These are phyloP conservation scores for Balansia obtecta DNA, from an alignment of 2,329 filamentous ascomycete species.

Conservation along the genomic window DNA sequence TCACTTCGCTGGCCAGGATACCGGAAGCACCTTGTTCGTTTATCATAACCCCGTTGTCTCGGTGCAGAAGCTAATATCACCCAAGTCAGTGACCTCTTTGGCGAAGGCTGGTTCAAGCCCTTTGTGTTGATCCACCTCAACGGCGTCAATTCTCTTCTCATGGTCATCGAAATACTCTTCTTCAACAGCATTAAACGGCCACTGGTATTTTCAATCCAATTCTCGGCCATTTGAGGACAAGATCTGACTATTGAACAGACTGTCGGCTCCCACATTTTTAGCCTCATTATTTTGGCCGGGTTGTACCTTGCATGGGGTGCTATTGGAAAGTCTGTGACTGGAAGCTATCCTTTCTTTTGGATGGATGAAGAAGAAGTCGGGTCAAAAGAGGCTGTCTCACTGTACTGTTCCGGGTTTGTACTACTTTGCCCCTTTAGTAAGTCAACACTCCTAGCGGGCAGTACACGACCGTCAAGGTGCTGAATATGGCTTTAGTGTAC, in stretches of 20 bases:
- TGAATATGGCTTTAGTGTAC: conserved; percentile 27
- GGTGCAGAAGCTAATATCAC: conserved; percentile 9
- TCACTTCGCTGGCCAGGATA: not conserved
- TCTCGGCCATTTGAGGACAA: not conserved
- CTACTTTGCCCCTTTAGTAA: conserved; percentile 31
- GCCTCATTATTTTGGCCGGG: conserved; percentile 26
- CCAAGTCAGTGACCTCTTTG: conserved; percentile 34
- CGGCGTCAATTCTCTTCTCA: conserved; percentile 29
- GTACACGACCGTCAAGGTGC: not conserved
- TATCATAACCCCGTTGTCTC: not conserved
- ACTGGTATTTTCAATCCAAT: conserved; percentile 23
- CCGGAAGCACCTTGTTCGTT: conserved; percentile 15
- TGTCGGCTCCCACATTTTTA: conserved; percentile 29
- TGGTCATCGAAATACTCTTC: conserved; percentile 31
- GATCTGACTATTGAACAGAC: conserved; percentile 22
- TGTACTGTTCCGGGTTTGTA: conserved; percentile 33
- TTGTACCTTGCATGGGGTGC: conserved; percentile 38
- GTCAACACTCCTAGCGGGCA: conserved; percentile 11
- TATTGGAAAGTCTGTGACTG: conserved; percentile 33
- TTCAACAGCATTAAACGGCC: conserved; percentile 43
- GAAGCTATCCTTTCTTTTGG: conserved; percentile 37
- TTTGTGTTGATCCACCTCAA: conserved; percentile 36
- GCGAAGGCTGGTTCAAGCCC: conserved; percentile 32
- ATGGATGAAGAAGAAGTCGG: conserved; percentile 32
- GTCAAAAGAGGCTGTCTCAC: conserved; percentile 29